Evolutionary conservation across 2,329 filamentous ascomycete species (phyloP), one percentile per base, ranked within the genome.

Genomic region (Paraconiothyrium sp.): DNA sequence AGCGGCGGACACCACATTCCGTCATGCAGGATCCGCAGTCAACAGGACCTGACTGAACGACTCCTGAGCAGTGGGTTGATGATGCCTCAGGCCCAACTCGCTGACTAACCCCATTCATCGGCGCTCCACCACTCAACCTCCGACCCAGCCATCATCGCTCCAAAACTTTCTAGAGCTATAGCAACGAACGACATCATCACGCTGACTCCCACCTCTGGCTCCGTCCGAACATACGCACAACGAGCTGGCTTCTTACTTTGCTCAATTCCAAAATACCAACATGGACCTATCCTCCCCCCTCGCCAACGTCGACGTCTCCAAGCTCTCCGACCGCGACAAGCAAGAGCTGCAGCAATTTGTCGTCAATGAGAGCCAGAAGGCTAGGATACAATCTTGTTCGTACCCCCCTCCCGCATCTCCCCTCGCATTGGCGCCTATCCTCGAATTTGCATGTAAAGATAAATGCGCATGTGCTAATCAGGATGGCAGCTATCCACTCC

Each of bases 261-360:
- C 39, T 16, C 39, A 41, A n/a, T 41, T 41, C 39, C 39, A 41
- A 20, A n/a, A 5, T 7, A 14, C 39, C 13, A 54, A 34, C 49
- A 78, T 76, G 74, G 75, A 77, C 71, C 65, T 70, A 63, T 81
- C 84, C 61, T 50, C 54, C 34, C 30, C 57, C 10, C 63, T 75
- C 64, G 67, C 64, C 81, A 85, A 80, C 63, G 72, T 89, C 73
- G 91, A 94, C 75, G 82, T 94, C 68, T 86, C 88, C 73, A 89
- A 89, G 80, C 90, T 97, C 76, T 91, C 87, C 73, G 89, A 92
- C 63, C 86, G 87, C 75, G 93, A 97, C 81, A 95, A 93, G 86
- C 85, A 88, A 67, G 93, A 98, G 81, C 86, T 99, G 47, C 92
- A 93, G 74, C 89, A 93, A 76, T 94, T 97, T 80, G 85, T 97